Evolutionary conservation across 202 grass and related monocot species (phyloP).

Genomic region (Hordeum pubiflorum): DNA sequence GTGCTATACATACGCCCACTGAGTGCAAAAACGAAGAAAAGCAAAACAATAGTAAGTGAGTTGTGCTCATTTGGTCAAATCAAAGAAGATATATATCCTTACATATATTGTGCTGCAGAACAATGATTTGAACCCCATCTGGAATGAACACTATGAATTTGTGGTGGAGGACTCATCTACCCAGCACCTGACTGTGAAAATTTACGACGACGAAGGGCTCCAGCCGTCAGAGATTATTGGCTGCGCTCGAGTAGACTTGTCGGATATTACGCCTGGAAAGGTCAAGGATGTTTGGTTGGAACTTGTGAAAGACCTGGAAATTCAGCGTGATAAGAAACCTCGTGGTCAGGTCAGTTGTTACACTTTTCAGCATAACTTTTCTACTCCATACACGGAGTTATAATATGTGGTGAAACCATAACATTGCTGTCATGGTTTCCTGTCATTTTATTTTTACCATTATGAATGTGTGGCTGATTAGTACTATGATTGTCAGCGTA

Average conservation of each 20-base stretch:
- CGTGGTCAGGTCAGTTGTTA: constrained; percentile 67
- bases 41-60: constrained; percentile 90
- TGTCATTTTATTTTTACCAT: neutral
- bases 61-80: constrained; percentile 15
- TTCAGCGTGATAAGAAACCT: constrained; percentile 72
- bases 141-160: constrained; percentile 97
- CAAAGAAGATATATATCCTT: constrained; percentile 16
- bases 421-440: neutral
- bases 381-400: neutral
- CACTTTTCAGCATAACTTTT: neutral
- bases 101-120: constrained; percentile 53
- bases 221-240: constrained; percentile 78
- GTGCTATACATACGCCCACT: constrained; percentile 74
- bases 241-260: constrained; percentile 61
- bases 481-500: neutral
- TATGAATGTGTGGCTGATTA: constrained; percentile 8
- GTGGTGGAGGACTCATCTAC: constrained; percentile 85
- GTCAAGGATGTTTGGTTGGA: constrained; percentile 89
- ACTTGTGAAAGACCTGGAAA: constrained; percentile 87
- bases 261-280: constrained; percentile 72
- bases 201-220: constrained; percentile 91
- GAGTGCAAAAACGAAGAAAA: constrained; percentile 72
- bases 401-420: constrained; percentile 9
- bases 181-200: constrained; percentile 72
- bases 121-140: constrained; percentile 97